Conservation (phyloP, 257 asterid genomes). For the Avicennia marina region DNA sequence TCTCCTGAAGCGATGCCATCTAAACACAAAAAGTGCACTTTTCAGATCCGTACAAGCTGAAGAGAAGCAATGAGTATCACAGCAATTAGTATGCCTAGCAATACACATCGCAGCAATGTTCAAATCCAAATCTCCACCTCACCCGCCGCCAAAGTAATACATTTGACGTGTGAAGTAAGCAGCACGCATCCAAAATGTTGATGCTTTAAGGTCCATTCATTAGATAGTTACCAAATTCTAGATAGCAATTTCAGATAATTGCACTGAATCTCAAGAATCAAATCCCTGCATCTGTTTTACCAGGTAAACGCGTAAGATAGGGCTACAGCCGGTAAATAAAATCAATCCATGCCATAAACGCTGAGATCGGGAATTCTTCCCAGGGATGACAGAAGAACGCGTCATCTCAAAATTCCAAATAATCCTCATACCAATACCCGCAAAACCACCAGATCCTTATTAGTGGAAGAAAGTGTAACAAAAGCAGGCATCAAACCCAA, state of each 20-base stretch:
- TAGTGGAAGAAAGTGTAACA: not conserved
- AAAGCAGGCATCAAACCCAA: not conserved
- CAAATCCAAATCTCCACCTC: not conserved
- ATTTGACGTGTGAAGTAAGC: not conserved
- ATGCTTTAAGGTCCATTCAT: not conserved
- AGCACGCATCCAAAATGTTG: not conserved
- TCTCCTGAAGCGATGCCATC: conserved; percentile 54
- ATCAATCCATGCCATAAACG: not conserved
- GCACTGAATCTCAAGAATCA: not conserved
- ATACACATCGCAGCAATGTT: not conserved
- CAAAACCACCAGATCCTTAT: not conserved
- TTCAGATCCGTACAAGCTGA: not conserved
- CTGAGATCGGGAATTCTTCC: not conserved
- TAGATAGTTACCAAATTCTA: not conserved
- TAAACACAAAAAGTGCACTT: conserved; percentile 15
- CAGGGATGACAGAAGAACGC: not conserved
- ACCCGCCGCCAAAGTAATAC: not conserved
- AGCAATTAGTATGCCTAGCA: not conserved
- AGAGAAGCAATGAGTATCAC: not conserved
- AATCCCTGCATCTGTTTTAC: not conserved
- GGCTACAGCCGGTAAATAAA: not conserved
- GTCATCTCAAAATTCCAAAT: not conserved
- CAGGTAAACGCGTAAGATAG: not conserved
- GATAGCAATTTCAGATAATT: not conserved
- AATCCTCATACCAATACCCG: not conserved